Conservation (phyloP, 441 rosid genomes). For the Flueggea neowawraea region DNA sequence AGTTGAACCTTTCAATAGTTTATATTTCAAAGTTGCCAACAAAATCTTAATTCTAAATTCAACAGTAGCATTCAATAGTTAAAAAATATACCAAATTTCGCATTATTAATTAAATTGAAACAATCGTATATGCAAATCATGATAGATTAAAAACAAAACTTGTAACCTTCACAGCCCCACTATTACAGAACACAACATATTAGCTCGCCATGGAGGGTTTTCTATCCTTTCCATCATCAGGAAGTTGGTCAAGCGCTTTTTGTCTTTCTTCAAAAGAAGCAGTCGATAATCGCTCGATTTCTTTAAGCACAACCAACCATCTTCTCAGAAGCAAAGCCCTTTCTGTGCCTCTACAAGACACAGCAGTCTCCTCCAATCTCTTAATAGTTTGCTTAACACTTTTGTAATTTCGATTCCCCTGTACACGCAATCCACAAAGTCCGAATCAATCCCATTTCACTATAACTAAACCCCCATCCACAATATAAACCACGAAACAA, state of each 20-base stretch:
- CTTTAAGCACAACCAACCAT: conserved; percentile 81
- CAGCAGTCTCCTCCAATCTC: conserved; percentile 90
- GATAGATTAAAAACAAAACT: neutral
- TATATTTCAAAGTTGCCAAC: conserved; percentile 7
- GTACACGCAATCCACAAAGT: conserved; percentile 5
- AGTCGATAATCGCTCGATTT: conserved; percentile 47
- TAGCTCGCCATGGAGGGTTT: conserved; percentile 50
- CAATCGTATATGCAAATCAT: neutral
- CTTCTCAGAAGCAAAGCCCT: conserved; percentile 70
- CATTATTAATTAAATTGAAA: no score
- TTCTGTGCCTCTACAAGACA: conserved; percentile 75
- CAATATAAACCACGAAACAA: no score
- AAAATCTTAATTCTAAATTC: no score
- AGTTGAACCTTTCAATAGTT: neutral
- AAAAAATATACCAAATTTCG: no score
- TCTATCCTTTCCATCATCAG: conserved; percentile 60
- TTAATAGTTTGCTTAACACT: conserved; percentile 74
- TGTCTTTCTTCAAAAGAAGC: conserved; percentile 42
- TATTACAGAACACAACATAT: neutral
- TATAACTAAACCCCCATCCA: no score
- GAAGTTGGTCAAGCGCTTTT: conserved; percentile 36
- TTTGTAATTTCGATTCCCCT: conserved; percentile 59
- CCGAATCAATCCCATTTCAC: no score
- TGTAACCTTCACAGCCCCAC: neutral
- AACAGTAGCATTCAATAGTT: no score